These are phyloP conservation scores for Spiromastix sp. DNA, from an alignment of 2,329 filamentous ascomycete genomes.

Conservation along the genomic window DNA sequence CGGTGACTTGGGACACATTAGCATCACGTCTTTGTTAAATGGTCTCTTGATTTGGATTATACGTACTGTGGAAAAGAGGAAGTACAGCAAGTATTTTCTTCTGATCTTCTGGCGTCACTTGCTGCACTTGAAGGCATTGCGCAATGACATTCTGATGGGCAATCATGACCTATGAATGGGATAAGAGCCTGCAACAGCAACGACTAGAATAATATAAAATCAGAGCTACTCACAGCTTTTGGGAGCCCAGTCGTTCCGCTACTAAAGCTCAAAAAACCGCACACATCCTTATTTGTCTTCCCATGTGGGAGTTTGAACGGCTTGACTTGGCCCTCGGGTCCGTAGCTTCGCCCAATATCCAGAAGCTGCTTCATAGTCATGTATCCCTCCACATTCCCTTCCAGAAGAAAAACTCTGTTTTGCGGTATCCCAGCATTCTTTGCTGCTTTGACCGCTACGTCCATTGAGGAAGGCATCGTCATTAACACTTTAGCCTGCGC, in stretches of 20 bases:
- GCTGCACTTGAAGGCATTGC: conserved; percentile 51
- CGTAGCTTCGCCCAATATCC: conserved; percentile 23
- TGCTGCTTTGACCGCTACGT: conserved; percentile 45
- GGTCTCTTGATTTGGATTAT: background rate
- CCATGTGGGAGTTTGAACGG: conserved; percentile 41
- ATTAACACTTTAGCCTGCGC: conserved; percentile 48
- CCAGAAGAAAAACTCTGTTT: conserved; percentile 46
- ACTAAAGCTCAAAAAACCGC: conserved; percentile 42
- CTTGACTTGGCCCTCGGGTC: conserved; percentile 33
- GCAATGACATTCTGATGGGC: conserved; percentile 45
- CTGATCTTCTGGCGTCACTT: conserved; percentile 40
- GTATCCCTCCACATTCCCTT: conserved; percentile 42
- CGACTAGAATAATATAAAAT: background rate
- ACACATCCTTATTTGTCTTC: conserved; percentile 47
- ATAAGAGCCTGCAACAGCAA: conserved; percentile 3
- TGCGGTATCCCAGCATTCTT: conserved; percentile 43
- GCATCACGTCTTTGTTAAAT: background rate
- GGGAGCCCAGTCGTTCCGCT: conserved; percentile 41
- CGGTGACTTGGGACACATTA: conserved; percentile 34
- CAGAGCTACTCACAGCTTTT: conserved; percentile 27
- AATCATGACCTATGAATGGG: conserved; percentile 37
- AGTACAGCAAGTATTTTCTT: conserved; percentile 46
- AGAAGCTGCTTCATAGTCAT: conserved; percentile 29
- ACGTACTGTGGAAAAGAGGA: conserved; percentile 46
- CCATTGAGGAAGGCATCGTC: conserved; percentile 45